Conservation (phyloP, 805 yeast species). For the Wickerhamiella galacta region DNA sequence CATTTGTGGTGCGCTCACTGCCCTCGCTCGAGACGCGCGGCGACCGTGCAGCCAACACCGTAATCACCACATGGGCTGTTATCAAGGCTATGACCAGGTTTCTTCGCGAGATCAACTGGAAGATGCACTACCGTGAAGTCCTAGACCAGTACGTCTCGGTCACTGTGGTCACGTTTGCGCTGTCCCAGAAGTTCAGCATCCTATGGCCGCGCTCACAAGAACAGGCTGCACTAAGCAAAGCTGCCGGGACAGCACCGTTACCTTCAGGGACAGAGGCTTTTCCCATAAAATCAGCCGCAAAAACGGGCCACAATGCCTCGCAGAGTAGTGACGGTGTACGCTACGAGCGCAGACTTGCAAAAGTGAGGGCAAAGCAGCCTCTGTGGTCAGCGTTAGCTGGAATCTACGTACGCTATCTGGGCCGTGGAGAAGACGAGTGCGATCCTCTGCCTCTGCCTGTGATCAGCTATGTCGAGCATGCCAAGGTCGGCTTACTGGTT, state of each 20-base stretch:
- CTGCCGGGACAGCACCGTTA: no score
- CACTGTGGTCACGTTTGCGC: slow-evolving; percentile 16
- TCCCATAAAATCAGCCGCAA: no score
- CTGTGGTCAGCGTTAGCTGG: slow-evolving; percentile 23
- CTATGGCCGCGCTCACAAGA: slow-evolving; percentile 1
- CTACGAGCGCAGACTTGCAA: slow-evolving; percentile 9
- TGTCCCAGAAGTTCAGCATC: slow-evolving; percentile 1
- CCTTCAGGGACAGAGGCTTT: no score
- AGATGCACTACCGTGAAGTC: slow-evolving; percentile 17
- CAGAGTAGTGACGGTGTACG: not conserved
- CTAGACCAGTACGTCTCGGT: slow-evolving; percentile 18
- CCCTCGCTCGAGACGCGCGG: no score
- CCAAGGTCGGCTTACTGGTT: slow-evolving; percentile 11
- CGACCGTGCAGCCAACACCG: not conserved
- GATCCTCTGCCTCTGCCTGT: no score
- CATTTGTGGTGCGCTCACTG: no score
- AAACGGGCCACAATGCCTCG: no score
- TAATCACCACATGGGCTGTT: not conserved
- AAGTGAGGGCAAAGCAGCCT: slow-evolving; percentile 18
- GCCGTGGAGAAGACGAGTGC: no score
- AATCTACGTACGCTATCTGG: no score
- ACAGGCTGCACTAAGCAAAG: no score
- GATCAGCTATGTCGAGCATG: slow-evolving; percentile 22
- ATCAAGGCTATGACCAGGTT: not conserved
- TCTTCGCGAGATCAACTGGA: not conserved